Evolutionary conservation across 2,329 filamentous ascomycete genomes (phyloP).

Genomic region (Chrysosporium keratinophilum): DNA sequence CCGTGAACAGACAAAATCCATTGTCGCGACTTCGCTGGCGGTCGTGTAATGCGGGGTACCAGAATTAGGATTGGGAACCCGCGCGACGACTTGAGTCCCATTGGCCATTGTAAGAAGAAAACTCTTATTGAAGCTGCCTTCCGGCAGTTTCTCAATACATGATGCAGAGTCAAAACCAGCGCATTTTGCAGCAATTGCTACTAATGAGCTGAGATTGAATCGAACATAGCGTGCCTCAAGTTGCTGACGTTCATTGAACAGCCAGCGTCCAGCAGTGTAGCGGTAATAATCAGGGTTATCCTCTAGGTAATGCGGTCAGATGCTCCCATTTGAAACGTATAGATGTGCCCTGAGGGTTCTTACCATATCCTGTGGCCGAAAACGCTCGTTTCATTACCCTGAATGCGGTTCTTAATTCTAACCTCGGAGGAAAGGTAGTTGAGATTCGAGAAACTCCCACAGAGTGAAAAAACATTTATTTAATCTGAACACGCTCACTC

Average conservation of each 20-base stretch:
- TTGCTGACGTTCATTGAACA: not conserved
- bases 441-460: too few relatives aligned
- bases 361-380: too few relatives aligned
- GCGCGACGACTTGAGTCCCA: slow-evolving; percentile 19
- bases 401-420: too few relatives aligned
- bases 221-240: not conserved
- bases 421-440: too few relatives aligned
- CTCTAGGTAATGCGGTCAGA: too few relatives aligned
- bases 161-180: not conserved
- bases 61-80: slow-evolving; percentile 21
- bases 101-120: slow-evolving; percentile 20
- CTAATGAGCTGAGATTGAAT: not conserved
- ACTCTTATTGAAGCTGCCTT: slow-evolving; percentile 23
- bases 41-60: slow-evolving; percentile 22
- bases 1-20: slow-evolving; percentile 21
- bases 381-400: too few relatives aligned
- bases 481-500: too few relatives aligned
- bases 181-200: too few relatives aligned
- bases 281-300: not conserved
- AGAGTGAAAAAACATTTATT: too few relatives aligned
- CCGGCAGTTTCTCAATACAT: slow-evolving; percentile 21
- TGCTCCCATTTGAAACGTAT: too few relatives aligned
- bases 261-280: not conserved
- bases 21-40: slow-evolving; percentile 33
- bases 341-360: too few relatives aligned